These are phyloP conservation scores for Syzygium oleosum DNA, from an alignment of 345 rosid species.

Conservation along the genomic window DNA sequence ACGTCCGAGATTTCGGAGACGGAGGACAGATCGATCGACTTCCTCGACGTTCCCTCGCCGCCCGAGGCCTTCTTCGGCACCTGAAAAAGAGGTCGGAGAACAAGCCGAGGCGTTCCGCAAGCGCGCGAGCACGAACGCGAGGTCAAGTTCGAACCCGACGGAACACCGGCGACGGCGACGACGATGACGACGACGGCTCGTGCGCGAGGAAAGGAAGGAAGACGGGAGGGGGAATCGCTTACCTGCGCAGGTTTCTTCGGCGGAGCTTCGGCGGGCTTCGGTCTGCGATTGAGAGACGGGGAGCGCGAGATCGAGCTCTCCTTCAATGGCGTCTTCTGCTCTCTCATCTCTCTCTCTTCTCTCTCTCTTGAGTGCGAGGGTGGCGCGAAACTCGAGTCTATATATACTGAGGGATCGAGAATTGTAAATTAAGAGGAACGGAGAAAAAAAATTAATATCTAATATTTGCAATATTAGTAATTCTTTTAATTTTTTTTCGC, in stretches of 20 bases:
- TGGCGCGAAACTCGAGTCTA: not conserved
- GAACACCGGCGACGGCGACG: not conserved
- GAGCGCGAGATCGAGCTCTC: not conserved
- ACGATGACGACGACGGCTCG: no score
- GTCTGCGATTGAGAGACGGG: not conserved
- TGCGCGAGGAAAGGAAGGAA: not conserved
- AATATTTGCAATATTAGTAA: no score
- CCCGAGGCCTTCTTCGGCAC: not conserved
- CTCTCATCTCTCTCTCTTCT: not conserved
- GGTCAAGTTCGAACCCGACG: not conserved
- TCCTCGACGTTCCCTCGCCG: not conserved
- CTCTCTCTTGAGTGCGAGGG: not conserved
- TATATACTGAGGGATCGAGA: no score
- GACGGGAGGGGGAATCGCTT: not conserved
- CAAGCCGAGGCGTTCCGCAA: not conserved
- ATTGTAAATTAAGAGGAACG: no score
- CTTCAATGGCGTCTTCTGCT: not conserved
- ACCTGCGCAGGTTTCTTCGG: not conserved
- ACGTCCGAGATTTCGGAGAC: slow-evolving; percentile 6
- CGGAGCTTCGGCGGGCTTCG: not conserved
- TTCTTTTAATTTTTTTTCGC: no score
- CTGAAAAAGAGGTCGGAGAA: not conserved
- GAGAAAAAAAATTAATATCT: not conserved
- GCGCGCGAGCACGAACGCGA: not conserved
- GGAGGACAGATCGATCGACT: slow-evolving; percentile 7